A percentile compares a stretch with the other conserved stretches of the same genome.
Evolutionary conservation across 768 basidiomycete genomes (phyloP).

Genomic region (Mycena amicta): DNA sequence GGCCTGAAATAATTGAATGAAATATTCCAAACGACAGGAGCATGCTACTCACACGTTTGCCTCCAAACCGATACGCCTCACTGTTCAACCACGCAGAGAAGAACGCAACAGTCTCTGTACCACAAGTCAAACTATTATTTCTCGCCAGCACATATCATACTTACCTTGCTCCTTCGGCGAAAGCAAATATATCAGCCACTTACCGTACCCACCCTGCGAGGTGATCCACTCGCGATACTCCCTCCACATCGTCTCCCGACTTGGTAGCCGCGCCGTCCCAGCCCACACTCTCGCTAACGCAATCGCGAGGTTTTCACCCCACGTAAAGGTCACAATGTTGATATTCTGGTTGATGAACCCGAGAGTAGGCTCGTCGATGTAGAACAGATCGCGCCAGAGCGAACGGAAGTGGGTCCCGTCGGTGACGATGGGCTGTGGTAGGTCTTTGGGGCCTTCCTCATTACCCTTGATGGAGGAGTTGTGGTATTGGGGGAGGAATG

Average conservation of each 20-base stretch:
- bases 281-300: constrained; percentile 24
- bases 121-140: too few species aligned
- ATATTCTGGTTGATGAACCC: constrained; percentile 26
- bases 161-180: background rate
- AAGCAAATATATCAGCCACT: constrained; percentile 8
- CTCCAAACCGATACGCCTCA: constrained; percentile 20
- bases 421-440: constrained; percentile 25
- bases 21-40: too few species aligned
- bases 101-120: constrained; percentile 8
- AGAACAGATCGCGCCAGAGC: constrained; percentile 31
- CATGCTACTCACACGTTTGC: constrained; percentile 8
- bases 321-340: constrained; percentile 12
- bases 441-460: constrained; percentile 14
- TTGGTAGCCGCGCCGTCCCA: constrained; percentile 21
- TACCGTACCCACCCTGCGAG: constrained; percentile 19
- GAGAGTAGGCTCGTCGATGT: constrained; percentile 36
- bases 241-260: constrained; percentile 19
- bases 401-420: constrained; percentile 30
- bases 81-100: constrained; percentile 21
- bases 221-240: constrained; percentile 15
- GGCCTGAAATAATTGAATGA: background rate
- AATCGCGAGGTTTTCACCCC: constrained; percentile 18
- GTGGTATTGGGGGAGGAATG: constrained; percentile 34
- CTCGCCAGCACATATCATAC: background rate
- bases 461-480: constrained; percentile 18